Evolutionary conservation across 768 basidiomycete species (phyloP), one percentile per base, ranked within the genome.

Genomic region (Mycena galopus): DNA sequence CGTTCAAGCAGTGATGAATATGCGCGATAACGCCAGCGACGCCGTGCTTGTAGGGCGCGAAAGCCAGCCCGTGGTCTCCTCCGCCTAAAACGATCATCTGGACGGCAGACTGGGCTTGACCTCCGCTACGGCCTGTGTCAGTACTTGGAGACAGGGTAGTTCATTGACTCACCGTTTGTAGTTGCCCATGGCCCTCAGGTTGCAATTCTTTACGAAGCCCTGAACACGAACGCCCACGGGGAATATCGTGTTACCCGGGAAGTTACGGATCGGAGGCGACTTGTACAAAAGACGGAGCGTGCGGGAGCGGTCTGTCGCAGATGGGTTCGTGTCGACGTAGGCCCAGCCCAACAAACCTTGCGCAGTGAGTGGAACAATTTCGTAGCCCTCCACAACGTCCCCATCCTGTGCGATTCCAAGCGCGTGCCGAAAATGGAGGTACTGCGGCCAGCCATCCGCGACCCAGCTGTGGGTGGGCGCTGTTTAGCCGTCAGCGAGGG

Each of bases 161-260:
- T n/a, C n/a, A n/a, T n/a, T n/a, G n/a, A n/a, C n/a, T n/a, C 9
- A 62, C 61, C 19, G 29, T 2, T 3, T 9, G 23, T 29, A 62
- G 8, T 16, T 25, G 1, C 61, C 61, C 1, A 62, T 1, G 3
- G 61, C 11, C 30, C 16, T 32, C 23, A 62, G 29, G 16, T 44
- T 62, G 12, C 23, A 47, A 1, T 19, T 4, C 23, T 47, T 27
- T 8, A 62, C 17, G 35, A 62, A 47, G 3, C 39, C 61, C 21
- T 62, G 61, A 17, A 62, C 61, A 12, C 61, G 61, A 5, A 62
- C 25, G 29, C 61, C 61, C 5, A 62, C 61, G 16, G 61, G 61
- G 14, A 11, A 62, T 0, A 62, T 2, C 2, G 47, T 19, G 17
- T n/a, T 14, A 0, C 2, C 0, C 2, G 39, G 39, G 10, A 3